phyloP scores from a whole-genome alignment of 345 rosid genomes.

The Anastatica hierochuntica region DNA sequence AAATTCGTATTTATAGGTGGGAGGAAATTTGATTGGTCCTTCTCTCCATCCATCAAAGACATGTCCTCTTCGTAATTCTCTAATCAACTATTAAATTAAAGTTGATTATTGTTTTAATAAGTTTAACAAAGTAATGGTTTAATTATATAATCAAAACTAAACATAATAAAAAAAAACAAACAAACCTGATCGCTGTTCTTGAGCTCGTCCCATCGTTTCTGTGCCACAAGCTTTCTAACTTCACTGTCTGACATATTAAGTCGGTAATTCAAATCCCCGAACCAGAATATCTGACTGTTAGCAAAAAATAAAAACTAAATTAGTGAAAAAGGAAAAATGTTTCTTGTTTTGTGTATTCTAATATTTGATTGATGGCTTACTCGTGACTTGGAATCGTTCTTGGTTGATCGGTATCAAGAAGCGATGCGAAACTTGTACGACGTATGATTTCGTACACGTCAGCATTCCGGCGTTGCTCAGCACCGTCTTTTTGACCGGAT shows the following conservation, averaged over 20 bases:
- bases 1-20: conserved; percentile 90
- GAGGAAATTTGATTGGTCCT: conserved; percentile 75
- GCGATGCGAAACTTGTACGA: conserved; percentile 71
- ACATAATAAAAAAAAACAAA: not conserved
- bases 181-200: conserved; percentile 72
- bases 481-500: conserved; percentile 92
- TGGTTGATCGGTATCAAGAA: conserved; percentile 59
- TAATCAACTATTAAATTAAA: conserved; percentile 43
- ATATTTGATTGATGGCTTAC: conserved; percentile 35
- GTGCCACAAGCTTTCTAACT: conserved; percentile 65
- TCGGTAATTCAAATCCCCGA: conserved; percentile 95
- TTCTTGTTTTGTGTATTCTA: not conserved
- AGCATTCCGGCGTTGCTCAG: conserved; percentile 79
- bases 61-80: conserved; percentile 63
- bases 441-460: conserved; percentile 76
- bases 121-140: not conserved
- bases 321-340: not conserved
- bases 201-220: conserved; percentile 72
- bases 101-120: not conserved
- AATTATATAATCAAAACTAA: not conserved
- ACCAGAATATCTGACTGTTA: conserved; percentile 91
- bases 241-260: conserved; percentile 65
- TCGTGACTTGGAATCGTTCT: conserved; percentile 84
- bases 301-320: not conserved
- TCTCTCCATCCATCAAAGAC: conserved; percentile 93